Percentiles rank a stretch among this genome's conserved stretches.
phyloP scores from a whole-genome alignment of 768 basidiomycete genomes.

The Dioszegia aurantiaca region DNA sequence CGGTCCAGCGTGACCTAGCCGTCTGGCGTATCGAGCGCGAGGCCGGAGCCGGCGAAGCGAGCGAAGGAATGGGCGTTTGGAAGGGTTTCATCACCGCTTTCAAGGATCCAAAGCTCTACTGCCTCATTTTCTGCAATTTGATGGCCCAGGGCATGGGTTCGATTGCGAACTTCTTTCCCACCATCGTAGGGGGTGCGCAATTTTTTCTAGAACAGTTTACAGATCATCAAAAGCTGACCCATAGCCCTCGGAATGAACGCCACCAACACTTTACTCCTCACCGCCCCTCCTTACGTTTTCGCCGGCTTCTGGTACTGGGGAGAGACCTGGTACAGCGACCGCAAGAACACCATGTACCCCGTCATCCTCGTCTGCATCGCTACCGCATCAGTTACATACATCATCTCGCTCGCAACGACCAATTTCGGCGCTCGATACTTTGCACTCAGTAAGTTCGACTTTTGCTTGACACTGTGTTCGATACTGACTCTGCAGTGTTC shows the following conservation, averaged over 20 bases:
- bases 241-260: not conserved
- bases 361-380: constrained; percentile 28
- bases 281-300: constrained; percentile 32
- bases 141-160: constrained; percentile 12
- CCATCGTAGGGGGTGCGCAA: constrained; percentile 12
- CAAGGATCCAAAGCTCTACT: constrained; percentile 17
- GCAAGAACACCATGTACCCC: constrained; percentile 32
- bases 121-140: constrained; percentile 20
- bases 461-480: too few relatives aligned
- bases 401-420: constrained; percentile 33
- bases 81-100: constrained; percentile 19
- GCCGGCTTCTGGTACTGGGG: constrained; percentile 13
- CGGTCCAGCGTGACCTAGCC: constrained; percentile 18
- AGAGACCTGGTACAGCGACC: constrained; percentile 3
- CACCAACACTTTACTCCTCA: constrained; percentile 20
- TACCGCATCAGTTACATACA: constrained; percentile 29
- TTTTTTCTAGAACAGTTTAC: constrained; percentile 21
- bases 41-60: constrained; percentile 10
- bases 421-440: constrained; percentile 27
- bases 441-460: too few relatives aligned
- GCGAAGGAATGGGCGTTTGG: not conserved
- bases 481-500: too few relatives aligned
- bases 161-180: constrained; percentile 29
- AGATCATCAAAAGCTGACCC: constrained; percentile 17
- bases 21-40: constrained; percentile 18